These are phyloP conservation scores for Juncus effusus DNA, from an alignment of 176 grass and related monocot genomes.

Conservation along the genomic window DNA sequence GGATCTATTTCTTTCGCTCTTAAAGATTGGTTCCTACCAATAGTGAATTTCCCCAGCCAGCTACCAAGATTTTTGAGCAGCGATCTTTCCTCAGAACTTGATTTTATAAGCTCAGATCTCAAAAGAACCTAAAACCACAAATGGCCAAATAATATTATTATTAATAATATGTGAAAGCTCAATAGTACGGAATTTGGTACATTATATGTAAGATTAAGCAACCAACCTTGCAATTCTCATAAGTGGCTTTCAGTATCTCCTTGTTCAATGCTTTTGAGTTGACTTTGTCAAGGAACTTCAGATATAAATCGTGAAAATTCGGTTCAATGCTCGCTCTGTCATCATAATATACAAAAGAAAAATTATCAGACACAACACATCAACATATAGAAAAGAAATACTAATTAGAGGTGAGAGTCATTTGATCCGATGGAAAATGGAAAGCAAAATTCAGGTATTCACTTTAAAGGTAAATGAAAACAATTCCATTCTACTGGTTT, in stretches of 20 bases:
- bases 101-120: constrained; percentile 90
- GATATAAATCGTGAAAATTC: constrained; percentile 98
- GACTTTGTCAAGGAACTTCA: constrained; percentile 88
- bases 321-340: constrained; percentile 92
- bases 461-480: too few relatives aligned
- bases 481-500: too few relatives aligned
- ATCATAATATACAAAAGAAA: constrained; percentile 14
- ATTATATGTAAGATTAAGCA: constrained; percentile 2
- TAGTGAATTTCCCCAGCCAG: constrained; percentile 96
- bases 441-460: too few relatives aligned
- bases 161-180: not conserved
- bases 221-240: constrained; percentile 95
- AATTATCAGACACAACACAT: constrained; percentile 2
- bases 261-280: constrained; percentile 84
- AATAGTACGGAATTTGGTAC: constrained; percentile 18
- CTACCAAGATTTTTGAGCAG: constrained; percentile 98
- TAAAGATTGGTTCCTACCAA: constrained; percentile 88
- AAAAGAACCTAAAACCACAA: constrained; percentile 60
- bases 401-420: too few relatives aligned
- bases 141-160: not conserved
- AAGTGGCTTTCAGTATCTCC: constrained; percentile 91
- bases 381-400: not conserved
- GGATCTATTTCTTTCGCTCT: constrained; percentile 95
- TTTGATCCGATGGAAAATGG: too few relatives aligned
- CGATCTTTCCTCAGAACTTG: constrained; percentile 93